Evolutionary conservation across 2,329 filamentous ascomycete genomes (phyloP), one percentile per base, ranked within the genome.

Genomic region (Geosmithia flava): DNA sequence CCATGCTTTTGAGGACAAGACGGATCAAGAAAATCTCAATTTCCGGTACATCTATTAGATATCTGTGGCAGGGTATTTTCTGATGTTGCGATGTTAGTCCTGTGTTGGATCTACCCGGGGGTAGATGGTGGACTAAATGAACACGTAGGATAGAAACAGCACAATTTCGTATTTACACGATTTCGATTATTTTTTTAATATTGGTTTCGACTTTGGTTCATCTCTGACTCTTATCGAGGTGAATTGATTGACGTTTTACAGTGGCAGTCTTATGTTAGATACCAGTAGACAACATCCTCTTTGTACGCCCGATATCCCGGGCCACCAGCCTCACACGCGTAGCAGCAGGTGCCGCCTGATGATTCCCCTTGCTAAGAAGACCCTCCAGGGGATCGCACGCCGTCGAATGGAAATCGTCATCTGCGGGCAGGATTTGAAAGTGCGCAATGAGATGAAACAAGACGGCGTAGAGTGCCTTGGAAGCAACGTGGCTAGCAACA

Each of bases 1-100:
- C 8, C 74, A 79, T 55, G 77, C 75, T 1, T 83, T 79, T 58
- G 78, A 81, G 56, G 79, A 83, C 57, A 63, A 80, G 57, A 83
- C 79, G 6, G 80, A 83, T 57, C 67, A 63, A 60, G 74, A 81
- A 67, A 83, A 82, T 55, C 55, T 70, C 27, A 74, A 74, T 51
- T 81, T 81, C 60, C 67, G 76, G 50, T 81, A 82, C 56, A 71
- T 77, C 6, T 70, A 67, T 57, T 72, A 64, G 54, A 23, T 16
- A 16, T 19, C 37, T 5, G 3, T 15, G 37, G 13, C 37, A 5
- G 5, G 37, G 37, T 5, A 11, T 3, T 39, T 16, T 39, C 17
- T 40, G 5, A 40, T 4, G 17, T 40, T 40, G n/a, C 23, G 23
- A 27, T 27, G 8, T 27, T 27, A n/a, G n/a, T 27, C 23, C 23